These are phyloP conservation scores for Phaeosphaeriaceae sp. DNA, from an alignment of 2,329 filamentous ascomycete species.

Conservation along the genomic window DNA sequence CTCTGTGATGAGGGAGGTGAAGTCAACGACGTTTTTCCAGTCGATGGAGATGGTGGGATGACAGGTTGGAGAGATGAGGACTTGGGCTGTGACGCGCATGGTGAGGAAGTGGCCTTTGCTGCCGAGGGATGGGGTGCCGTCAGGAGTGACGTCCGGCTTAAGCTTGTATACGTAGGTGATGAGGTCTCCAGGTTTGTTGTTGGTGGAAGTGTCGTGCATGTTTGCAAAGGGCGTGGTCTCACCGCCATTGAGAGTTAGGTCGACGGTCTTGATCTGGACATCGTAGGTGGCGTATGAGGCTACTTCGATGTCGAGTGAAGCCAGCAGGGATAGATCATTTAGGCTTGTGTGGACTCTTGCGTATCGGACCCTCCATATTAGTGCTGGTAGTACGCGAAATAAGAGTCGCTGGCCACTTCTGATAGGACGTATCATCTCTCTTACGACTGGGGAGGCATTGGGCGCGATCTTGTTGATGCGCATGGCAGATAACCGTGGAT, in stretches of 20 bases:
- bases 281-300: constrained; percentile 73
- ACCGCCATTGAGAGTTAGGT: constrained; percentile 65
- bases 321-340: constrained; percentile 63
- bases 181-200: constrained; percentile 75
- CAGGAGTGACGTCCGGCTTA: constrained; percentile 47
- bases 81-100: constrained; percentile 67
- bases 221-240: constrained; percentile 59
- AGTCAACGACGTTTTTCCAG: constrained; percentile 74
- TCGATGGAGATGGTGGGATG: constrained; percentile 68
- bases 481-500: constrained; percentile 74
- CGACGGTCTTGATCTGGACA: constrained; percentile 66
- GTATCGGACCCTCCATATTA: constrained; percentile 77
- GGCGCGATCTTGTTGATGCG: constrained; percentile 78
- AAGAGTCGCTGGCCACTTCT: constrained; percentile 68
- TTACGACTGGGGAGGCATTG: constrained; percentile 65
- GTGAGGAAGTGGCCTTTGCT: constrained; percentile 54
- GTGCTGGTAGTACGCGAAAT: constrained; percentile 70
- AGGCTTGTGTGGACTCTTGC: constrained; percentile 68
- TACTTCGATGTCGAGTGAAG: constrained; percentile 76
- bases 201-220: constrained; percentile 61
- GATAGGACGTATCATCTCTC: constrained; percentile 69
- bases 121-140: constrained; percentile 58
- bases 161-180: constrained; percentile 77
- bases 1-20: constrained; percentile 54
- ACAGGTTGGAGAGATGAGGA: constrained; percentile 64